phyloP scores from a whole-genome alignment of 139 green algal species.

The Edaphochlamys debaryana region DNA sequence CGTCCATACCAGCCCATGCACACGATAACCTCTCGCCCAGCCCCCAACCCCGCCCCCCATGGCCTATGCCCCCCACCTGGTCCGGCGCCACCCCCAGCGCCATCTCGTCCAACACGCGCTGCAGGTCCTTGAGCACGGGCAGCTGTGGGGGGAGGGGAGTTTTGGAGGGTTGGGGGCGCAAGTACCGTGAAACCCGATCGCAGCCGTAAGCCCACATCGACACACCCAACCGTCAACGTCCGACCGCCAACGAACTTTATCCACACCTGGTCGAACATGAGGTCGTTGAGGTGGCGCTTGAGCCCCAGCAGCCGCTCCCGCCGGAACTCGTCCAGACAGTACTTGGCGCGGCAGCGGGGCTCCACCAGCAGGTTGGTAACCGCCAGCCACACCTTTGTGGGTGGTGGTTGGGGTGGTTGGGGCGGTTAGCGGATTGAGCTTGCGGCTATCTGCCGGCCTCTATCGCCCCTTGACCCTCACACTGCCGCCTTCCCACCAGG shows the following conservation, averaged over 20 bases:
- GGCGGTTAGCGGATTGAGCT: too few species aligned
- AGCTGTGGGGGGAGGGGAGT: neutral
- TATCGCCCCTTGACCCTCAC: too few species aligned
- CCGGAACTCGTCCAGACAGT: constrained; percentile 75
- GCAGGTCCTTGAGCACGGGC: constrained; percentile 69
- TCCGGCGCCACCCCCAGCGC: constrained; percentile 54
- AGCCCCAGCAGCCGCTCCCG: constrained; percentile 72
- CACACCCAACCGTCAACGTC: too few species aligned
- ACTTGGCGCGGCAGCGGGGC: constrained; percentile 72
- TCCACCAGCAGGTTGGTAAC: constrained; percentile 89
- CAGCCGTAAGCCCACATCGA: too few species aligned
- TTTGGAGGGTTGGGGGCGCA: neutral
- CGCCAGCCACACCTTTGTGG: constrained; percentile 85
- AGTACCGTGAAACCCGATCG: too few species aligned
- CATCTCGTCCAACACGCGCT: constrained; percentile 82
- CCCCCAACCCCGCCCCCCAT: too few species aligned
- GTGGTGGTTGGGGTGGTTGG: neutral
- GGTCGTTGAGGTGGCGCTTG: constrained; percentile 82
- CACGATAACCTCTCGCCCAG: too few species aligned
- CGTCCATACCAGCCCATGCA: too few species aligned
- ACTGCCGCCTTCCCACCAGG: too few species aligned
- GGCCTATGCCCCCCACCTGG: constrained; percentile 4
- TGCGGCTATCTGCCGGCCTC: too few species aligned
- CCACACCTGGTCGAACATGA: constrained; percentile 88
- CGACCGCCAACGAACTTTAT: too few species aligned